These are phyloP conservation scores for Penicillium dipodomyicola DNA, from an alignment of 495 filamentous ascomycete genomes.

Conservation along the genomic window DNA sequence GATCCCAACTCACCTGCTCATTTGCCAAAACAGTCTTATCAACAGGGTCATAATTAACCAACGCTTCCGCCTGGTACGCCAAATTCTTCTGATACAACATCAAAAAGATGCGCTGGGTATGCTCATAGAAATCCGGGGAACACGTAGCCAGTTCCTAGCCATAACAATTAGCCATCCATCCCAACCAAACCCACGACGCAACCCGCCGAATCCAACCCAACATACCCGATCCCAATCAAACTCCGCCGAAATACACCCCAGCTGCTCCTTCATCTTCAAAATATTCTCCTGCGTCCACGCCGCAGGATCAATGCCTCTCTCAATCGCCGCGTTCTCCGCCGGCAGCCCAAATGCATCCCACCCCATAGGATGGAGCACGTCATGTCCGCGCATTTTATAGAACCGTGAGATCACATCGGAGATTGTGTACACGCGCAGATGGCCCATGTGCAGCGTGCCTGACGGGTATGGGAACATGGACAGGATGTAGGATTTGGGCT, in stretches of 20 bases:
- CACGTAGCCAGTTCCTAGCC: conserved; percentile 78
- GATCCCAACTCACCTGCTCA: conserved; percentile 56
- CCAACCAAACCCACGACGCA: background rate
- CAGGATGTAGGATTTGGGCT: conserved; percentile 69
- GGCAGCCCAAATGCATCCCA: conserved; percentile 93
- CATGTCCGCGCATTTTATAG: conserved; percentile 68
- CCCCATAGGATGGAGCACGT: conserved; percentile 84
- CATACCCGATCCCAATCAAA: conserved; percentile 82
- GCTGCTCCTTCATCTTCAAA: conserved; percentile 75
- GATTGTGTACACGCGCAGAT: conserved; percentile 86
- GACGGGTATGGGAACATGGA: conserved; percentile 96
- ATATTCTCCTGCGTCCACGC: conserved; percentile 81
- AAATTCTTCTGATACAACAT: conserved; percentile 66
- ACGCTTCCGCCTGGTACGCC: conserved; percentile 73
- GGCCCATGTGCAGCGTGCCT: conserved; percentile 83
- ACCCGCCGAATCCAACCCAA: conserved; percentile 8
- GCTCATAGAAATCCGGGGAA: conserved; percentile 79
- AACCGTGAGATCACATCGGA: conserved; percentile 81
- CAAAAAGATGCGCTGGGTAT: conserved; percentile 83
- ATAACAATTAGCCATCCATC: conserved; percentile 7
- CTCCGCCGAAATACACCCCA: conserved; percentile 68
- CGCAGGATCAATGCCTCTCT: conserved; percentile 73
- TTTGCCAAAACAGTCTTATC: conserved; percentile 89
- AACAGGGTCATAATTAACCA: conserved; percentile 88
- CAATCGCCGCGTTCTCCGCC: conserved; percentile 92